phyloP scores from a whole-genome alignment of 371 early-diverging fungal species.

The Funneliformis caledonium region DNA sequence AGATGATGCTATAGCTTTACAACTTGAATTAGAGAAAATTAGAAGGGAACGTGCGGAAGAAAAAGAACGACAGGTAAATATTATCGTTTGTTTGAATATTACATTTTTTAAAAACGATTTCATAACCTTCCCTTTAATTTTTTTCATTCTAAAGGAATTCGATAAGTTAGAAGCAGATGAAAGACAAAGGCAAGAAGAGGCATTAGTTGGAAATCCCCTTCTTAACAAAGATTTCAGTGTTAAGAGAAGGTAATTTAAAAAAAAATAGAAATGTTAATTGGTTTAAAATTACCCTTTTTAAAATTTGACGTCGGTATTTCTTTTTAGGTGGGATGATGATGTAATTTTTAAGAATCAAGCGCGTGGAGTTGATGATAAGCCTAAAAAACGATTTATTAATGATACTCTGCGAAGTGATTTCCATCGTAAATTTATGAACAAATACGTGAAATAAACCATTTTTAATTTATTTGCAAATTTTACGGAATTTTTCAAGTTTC shows the following conservation, averaged over 20 bases:
- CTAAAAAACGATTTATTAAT: conserved; percentile 94
- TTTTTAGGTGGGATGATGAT: conserved; percentile 91
- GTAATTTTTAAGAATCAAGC: conserved; percentile 97
- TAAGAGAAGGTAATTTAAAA: conserved; percentile 70
- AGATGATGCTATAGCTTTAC: conserved; percentile 88
- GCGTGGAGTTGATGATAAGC: conserved; percentile 79
- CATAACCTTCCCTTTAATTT: not conserved
- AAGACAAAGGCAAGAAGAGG: conserved; percentile 59
- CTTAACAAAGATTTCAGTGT: conserved; percentile 81
- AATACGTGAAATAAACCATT: conserved; percentile 72
- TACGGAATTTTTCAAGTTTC: too few species aligned
- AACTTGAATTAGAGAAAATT: conserved; percentile 94
- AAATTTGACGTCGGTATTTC: not conserved
- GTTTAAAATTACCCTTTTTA: not conserved
- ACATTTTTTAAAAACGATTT: not conserved
- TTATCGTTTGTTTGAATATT: not conserved
- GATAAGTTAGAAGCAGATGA: conserved; percentile 66
- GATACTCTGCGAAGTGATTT: conserved; percentile 95
- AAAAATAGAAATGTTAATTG: not conserved
- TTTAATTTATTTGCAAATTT: too few species aligned
- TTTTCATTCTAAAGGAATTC: conserved; percentile 50
- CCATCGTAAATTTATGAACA: conserved; percentile 92
- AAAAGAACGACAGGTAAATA: conserved; percentile 74
- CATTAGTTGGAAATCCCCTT: conserved; percentile 85
- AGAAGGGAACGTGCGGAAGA: conserved; percentile 93